Percentiles rank a stretch among this genome's conserved stretches.
These are phyloP conservation scores for Didymosphaeria variabile DNA, from an alignment of 2,329 filamentous ascomycete genomes.

Conservation along the genomic window DNA sequence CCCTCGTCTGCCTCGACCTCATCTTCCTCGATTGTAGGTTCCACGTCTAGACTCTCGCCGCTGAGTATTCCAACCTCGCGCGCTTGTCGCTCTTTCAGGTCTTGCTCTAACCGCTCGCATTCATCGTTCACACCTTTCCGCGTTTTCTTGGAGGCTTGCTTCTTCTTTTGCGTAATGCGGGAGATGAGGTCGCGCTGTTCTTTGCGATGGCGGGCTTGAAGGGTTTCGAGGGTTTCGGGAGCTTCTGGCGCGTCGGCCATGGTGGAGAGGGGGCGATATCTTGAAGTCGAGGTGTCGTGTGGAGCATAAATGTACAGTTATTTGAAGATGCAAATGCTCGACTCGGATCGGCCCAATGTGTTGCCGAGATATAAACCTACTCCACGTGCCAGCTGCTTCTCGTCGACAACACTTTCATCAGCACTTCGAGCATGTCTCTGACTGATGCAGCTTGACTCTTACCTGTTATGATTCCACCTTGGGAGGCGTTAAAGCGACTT, in stretches of 20 bases:
- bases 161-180: constrained; percentile 93
- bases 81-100: constrained; percentile 64
- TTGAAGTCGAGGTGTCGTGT: not conserved
- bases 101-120: constrained; percentile 65
- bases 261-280: not conserved
- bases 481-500: too few relatives aligned
- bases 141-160: constrained; percentile 87
- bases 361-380: not conserved
- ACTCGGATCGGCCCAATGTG: not conserved
- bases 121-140: constrained; percentile 69
- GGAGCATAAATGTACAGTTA: not conserved
- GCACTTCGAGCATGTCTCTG: too few relatives aligned
- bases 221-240: constrained; percentile 69
- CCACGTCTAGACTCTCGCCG: constrained; percentile 25
- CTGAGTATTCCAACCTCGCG: constrained; percentile 58
- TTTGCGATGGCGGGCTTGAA: constrained; percentile 83
- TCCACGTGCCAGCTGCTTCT: not conserved
- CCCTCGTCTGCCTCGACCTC: constrained; percentile 22
- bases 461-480: not conserved
- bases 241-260: constrained; percentile 28
- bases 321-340: not conserved
- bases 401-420: not conserved
- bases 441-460: not conserved
- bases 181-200: constrained; percentile 88
- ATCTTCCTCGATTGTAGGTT: constrained; percentile 16